phyloP scores from a whole-genome alignment of 495 filamentous ascomycete genomes.

The Neurospora sp. region DNA sequence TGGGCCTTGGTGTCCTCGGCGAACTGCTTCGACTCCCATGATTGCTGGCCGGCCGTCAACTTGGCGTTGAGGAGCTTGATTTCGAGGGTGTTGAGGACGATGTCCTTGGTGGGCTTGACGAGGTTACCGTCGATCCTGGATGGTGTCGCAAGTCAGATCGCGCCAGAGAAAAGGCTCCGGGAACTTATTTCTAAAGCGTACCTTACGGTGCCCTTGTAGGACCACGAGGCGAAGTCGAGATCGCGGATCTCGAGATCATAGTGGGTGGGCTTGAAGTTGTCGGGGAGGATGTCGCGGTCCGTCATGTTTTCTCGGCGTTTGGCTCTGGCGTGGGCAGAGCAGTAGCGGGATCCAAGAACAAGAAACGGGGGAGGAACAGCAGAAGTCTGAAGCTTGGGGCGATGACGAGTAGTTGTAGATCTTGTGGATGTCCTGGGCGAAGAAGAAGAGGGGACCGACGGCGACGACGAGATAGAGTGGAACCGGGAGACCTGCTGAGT shows the following conservation, averaged over 20 bases:
- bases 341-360: not conserved
- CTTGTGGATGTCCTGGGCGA: not conserved
- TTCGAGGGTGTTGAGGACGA: slow-evolving; percentile 65
- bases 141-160: not conserved
- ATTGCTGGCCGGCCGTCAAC: slow-evolving; percentile 32
- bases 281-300: slow-evolving; percentile 45
- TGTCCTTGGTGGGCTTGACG: slow-evolving; percentile 51
- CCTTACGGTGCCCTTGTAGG: slow-evolving; percentile 71
- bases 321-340: not conserved
- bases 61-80: slow-evolving; percentile 50
- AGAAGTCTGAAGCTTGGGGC: not conserved
- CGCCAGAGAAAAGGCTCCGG: not conserved
- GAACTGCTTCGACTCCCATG: slow-evolving; percentile 53
- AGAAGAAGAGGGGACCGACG: not conserved
- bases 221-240: slow-evolving; percentile 66
- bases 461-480: not conserved
- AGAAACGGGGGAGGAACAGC: not conserved
- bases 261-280: slow-evolving; percentile 69
- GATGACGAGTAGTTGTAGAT: not conserved
- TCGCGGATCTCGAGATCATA: slow-evolving; percentile 77
- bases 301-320: slow-evolving; percentile 28
- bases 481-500: not conserved
- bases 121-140: slow-evolving; percentile 45
- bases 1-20: slow-evolving; percentile 72
- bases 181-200: slow-evolving; percentile 23